Evolutionary conservation across 2,329 filamentous ascomycete genomes (phyloP).

Genomic region (Alternaria ventricosa): DNA sequence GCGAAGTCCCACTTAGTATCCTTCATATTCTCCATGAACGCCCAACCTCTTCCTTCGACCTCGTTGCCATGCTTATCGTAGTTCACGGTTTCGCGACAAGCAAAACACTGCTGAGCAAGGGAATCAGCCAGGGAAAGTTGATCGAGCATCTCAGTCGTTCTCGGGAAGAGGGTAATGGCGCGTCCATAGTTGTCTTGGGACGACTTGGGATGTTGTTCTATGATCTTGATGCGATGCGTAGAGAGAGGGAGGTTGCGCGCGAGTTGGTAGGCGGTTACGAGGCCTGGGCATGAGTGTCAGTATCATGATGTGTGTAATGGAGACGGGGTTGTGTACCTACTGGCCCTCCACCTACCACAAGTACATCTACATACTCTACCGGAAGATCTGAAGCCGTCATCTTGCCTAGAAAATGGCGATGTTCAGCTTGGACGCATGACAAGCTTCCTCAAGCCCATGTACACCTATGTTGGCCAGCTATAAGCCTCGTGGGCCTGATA

Average conservation of each 20-base stretch:
- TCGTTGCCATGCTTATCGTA: conserved; percentile 57
- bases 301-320: no score
- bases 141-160: conserved; percentile 60
- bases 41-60: conserved; percentile 56
- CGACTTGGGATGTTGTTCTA: conserved; percentile 59
- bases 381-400: conserved; percentile 12
- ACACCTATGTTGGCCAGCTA: conserved; percentile 4
- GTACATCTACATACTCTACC: conserved; percentile 28
- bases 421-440: not conserved
- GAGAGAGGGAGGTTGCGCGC: conserved; percentile 50
- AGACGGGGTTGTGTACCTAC: conserved; percentile 44
- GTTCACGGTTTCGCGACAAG: conserved; percentile 57
- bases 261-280: conserved; percentile 56
- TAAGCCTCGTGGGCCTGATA: not conserved
- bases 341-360: conserved; percentile 50
- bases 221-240: conserved; percentile 53
- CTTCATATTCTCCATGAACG: conserved; percentile 61
- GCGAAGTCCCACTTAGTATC: conserved; percentile 61
- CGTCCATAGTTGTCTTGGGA: conserved; percentile 61
- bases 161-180: conserved; percentile 61
- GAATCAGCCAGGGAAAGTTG: conserved; percentile 59
- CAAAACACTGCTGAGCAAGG: conserved; percentile 61
- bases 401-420: not conserved
- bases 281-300: conserved; percentile 5
- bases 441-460: not conserved